phyloP scores from a whole-genome alignment of 1,139 yeast genomes.

The Lodderomyces orthopsilosis region DNA sequence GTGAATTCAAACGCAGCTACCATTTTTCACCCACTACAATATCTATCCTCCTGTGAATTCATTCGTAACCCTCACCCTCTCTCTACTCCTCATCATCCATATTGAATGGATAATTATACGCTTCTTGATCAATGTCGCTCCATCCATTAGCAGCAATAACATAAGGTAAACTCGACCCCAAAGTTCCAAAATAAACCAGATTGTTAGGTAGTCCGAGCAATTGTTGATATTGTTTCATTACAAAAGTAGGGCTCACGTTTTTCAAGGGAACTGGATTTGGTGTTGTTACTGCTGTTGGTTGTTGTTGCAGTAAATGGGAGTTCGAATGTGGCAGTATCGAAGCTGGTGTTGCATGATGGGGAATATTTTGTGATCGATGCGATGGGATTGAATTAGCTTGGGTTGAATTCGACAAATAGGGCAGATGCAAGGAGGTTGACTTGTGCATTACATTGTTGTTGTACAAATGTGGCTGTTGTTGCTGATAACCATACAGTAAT shows the following conservation, averaged over 20 bases:
- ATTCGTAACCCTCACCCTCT: neutral
- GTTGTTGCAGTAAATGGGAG: neutral
- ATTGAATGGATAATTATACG: constrained; percentile 14
- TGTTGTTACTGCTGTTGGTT: neutral
- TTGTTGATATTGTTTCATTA: constrained; percentile 42
- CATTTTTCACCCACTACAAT: too few species aligned
- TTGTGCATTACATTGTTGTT: neutral
- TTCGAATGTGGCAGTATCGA: neutral
- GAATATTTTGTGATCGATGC: neutral
- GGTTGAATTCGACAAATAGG: neutral
- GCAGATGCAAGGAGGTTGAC: neutral
- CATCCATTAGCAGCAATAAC: constrained; percentile 39
- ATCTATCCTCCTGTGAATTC: too few species aligned
- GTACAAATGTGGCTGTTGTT: neutral
- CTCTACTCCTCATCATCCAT: constrained; percentile 13
- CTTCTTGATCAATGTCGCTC: constrained; percentile 30
- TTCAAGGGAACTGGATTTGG: constrained; percentile 18
- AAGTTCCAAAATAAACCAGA: constrained; percentile 35
- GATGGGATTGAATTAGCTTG: neutral
- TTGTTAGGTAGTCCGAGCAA: constrained; percentile 43
- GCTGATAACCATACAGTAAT: constrained; percentile 2
- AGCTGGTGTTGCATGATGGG: neutral
- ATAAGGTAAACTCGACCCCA: constrained; percentile 43
- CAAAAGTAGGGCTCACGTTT: constrained; percentile 46
- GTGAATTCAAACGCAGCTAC: too few species aligned